phyloP scores from a whole-genome alignment of 495 filamentous ascomycete species.

The Lasiosphaeria ovina region DNA sequence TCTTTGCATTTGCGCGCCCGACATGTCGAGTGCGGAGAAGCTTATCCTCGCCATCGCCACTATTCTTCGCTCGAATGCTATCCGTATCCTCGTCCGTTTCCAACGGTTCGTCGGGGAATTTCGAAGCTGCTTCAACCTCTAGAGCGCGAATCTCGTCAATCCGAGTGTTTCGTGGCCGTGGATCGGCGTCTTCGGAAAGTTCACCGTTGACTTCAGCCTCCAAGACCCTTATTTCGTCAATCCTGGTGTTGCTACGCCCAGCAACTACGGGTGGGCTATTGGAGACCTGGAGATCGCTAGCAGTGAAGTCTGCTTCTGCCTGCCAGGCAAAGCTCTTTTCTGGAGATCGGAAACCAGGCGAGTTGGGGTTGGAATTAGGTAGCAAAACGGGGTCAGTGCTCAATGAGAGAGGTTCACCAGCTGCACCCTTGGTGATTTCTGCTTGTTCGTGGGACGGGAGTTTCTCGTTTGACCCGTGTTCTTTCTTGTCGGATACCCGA shows the following conservation, averaged over 20 bases:
- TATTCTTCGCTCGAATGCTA: background rate
- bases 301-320: conserved; percentile 62
- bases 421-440: conserved; percentile 40
- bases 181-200: conserved; percentile 3
- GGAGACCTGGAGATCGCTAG: conserved; percentile 58
- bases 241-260: conserved; percentile 40
- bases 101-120: conserved; percentile 16
- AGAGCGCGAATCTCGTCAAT: conserved; percentile 52
- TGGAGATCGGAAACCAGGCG: conserved; percentile 37
- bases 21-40: conserved; percentile 12
- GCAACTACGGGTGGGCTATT: conserved; percentile 55
- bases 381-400: conserved; percentile 21
- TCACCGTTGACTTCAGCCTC: conserved; percentile 32
- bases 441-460: conserved; percentile 7
- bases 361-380: conserved; percentile 36
- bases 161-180: conserved; percentile 22
- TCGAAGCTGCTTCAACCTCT: conserved; percentile 45
- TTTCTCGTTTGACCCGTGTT: conserved; percentile 11
- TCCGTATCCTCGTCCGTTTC: background rate
- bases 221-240: conserved; percentile 41
- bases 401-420: conserved; percentile 26
- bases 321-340: conserved; percentile 54
- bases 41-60: conserved; percentile 7
- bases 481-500: conserved; percentile 23
- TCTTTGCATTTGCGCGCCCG: conserved; percentile 33